Base-by-base conservation (phyloP, 2,329 filamentous ascomycete species). In the Aspergillus fumigatus region DNA sequence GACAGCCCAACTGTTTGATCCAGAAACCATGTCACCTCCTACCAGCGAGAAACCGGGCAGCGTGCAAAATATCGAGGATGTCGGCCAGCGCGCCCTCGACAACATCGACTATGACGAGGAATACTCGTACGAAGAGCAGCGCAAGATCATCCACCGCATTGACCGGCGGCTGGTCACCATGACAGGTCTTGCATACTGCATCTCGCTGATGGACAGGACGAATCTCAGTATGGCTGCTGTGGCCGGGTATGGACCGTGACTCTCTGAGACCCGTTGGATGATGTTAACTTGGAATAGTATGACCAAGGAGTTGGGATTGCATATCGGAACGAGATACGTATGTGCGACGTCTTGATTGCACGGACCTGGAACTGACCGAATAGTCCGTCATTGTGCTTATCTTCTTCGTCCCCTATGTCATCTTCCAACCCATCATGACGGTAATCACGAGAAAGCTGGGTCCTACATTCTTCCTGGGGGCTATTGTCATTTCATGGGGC, bases 171-270 rank as follows among this genome's bases (percentile, higher is more conserved):
- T 89, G 3, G 82, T 88, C 49, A 68, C 81, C 4, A 85, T 82
- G 0, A 82, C 85, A 4, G 86, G 86, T 21, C 69, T 81, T 61
- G 82, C 91, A 75, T 92, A 92, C 73, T 90, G 87, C 69, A 80
- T 90, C 65, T 88, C 83, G 59, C 75, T 93, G 57, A 89, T 93
- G 85, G 90, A 94, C 69, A 80, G 89, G 40, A 90, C 88, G 4
- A 93, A 93, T 71, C 75, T 92, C 70, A 78, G 35, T 79, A 29
- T 84, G 29, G 89, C 88, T 48, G 84, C 84, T 51, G 87, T 93
- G 69, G 89, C 89, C 21, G 90, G 82, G 80, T 81, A 66, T 54
- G 69, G 60, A 8, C 79, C 0, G 80, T 7, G 84, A 83, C 23
- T 68, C 79, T 62, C 80, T 90, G 76, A 90, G 89, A 72, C 88